Conservation (phyloP, 306 rosid genomes). For the Quercus engelmannii region DNA sequence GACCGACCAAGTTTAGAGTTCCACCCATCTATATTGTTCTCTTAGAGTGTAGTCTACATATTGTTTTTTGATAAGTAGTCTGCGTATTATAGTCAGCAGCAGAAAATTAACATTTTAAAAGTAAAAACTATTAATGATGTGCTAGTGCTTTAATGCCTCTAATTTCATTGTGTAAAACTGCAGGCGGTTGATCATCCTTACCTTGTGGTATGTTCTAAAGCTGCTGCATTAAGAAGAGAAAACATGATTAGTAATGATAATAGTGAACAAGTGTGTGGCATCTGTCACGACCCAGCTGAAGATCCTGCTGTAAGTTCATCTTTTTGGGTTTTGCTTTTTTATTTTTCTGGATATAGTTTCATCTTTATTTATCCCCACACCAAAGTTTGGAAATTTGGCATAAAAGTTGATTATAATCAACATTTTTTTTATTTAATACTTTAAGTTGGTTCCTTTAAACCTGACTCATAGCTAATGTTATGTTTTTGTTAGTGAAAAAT, state of each 20-base stretch:
- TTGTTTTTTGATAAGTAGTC: too few species aligned
- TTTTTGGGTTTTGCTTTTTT: neutral
- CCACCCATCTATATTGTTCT: neutral
- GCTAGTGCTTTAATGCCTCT: neutral
- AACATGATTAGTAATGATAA: conserved; percentile 19
- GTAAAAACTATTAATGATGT: neutral
- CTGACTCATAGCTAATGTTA: too few species aligned
- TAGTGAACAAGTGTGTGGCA: conserved; percentile 59
- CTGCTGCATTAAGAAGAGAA: conserved; percentile 47
- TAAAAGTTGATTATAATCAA: neutral
- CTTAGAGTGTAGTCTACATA: neutral
- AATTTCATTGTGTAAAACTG: conserved; percentile 9
- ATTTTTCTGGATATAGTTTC: neutral
- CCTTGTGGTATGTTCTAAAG: conserved; percentile 78
- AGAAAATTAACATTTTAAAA: neutral
- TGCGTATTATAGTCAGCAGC: neutral
- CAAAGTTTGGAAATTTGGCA: neutral
- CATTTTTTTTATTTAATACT: too few species aligned
- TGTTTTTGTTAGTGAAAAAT: too few species aligned
- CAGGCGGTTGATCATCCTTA: conserved; percentile 94
- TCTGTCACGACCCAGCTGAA: conserved; percentile 75
- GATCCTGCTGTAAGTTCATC: conserved; percentile 62
- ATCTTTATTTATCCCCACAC: neutral
- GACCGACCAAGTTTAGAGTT: neutral
- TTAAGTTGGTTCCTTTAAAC: too few species aligned